A percentile compares a stretch with the other conserved stretches of the same genome.
Conservation (phyloP, 2,329 filamentous ascomycete genomes). For the Pleomassaria siparia region DNA sequence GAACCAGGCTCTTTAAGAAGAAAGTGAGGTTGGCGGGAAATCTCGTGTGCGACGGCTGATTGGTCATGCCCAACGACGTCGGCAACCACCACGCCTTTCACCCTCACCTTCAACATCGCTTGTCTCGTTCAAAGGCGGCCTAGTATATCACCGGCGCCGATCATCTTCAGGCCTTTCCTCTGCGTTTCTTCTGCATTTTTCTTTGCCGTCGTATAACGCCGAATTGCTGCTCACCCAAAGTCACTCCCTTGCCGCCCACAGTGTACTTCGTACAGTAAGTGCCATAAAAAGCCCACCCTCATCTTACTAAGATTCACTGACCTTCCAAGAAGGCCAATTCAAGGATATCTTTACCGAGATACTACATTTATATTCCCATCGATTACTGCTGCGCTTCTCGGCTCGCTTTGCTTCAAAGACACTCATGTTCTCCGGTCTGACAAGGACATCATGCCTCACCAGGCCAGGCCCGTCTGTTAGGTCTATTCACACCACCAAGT, state of each 20-base stretch:
- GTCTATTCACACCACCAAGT: neutral
- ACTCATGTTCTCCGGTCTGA: constrained; percentile 14
- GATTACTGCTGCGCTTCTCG: neutral
- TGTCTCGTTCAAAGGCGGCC: neutral
- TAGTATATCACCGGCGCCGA: neutral
- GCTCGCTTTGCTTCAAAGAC: no score
- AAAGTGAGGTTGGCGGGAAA: constrained; percentile 26
- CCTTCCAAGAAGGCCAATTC: neutral
- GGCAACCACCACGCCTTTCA: constrained; percentile 3
- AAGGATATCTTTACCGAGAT: no score
- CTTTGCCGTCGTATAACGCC: neutral
- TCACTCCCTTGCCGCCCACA: no score
- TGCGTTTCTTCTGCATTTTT: neutral
- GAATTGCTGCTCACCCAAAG: neutral
- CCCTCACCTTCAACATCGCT: neutral
- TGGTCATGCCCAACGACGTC: constrained; percentile 26
- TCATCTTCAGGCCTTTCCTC: neutral
- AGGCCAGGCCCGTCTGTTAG: no score
- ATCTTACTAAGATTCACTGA: no score
- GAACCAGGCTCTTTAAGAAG: constrained; percentile 35
- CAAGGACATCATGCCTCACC: constrained; percentile 12
- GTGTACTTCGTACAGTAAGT: no score
- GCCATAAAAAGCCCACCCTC: no score
- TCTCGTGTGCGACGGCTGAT: constrained; percentile 15
- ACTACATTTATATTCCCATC: no score